Evolutionary conservation across 306 rosid species (phyloP).

Genomic region (Sphenostylis stenocarpa): DNA sequence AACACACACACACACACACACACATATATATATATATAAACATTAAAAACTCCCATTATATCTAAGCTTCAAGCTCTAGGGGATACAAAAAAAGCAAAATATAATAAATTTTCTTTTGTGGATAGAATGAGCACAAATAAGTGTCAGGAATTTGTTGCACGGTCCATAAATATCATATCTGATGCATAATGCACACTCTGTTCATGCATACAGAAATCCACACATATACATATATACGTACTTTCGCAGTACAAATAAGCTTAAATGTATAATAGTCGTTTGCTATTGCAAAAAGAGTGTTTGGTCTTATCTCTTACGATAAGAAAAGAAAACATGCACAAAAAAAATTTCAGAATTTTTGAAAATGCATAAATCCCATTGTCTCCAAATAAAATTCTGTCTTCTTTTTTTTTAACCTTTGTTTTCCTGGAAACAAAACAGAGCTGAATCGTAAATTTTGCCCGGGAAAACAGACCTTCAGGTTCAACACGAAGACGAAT

Average conservation of each 20-base stretch:
- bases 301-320: neutral
- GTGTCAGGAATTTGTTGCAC: neutral
- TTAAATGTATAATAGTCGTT: neutral
- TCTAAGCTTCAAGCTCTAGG: neutral
- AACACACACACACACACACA: neutral
- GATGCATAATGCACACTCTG: neutral
- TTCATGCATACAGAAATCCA: neutral
- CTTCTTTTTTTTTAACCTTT: neutral
- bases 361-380: neutral
- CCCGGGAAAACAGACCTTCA: constrained; percentile 27
- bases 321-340: neutral
- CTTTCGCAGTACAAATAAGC: neutral
- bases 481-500: neutral
- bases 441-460: neutral
- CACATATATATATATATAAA: neutral
- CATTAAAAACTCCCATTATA: neutral
- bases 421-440: constrained; percentile 28
- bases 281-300: neutral
- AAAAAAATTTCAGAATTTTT: neutral
- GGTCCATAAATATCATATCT: neutral
- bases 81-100: neutral
- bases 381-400: neutral
- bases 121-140: neutral
- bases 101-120: neutral
- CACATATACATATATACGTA: neutral